Conservation (phyloP, 1,284 basidiomycete species). For the Ustilago lituana region DNA sequence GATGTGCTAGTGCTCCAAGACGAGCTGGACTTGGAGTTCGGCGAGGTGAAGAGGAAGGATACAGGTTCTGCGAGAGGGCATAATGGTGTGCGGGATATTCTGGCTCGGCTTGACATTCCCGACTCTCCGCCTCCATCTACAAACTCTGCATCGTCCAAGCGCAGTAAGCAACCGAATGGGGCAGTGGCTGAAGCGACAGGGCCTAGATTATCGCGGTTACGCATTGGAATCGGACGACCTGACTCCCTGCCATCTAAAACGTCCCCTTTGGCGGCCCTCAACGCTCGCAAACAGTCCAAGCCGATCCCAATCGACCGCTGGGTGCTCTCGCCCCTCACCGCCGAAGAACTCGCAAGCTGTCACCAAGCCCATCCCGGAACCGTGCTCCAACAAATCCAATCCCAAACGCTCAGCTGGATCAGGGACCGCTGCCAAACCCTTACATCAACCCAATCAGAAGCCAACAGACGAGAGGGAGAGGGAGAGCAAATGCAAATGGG, state of each 20-base stretch:
- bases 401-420: slow-evolving; percentile 13
- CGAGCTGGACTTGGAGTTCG: slow-evolving; percentile 34
- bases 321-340: slow-evolving; percentile 21
- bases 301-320: slow-evolving; percentile 18
- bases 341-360: slow-evolving; percentile 25
- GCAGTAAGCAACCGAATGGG: neutral
- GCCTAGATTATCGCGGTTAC: slow-evolving; percentile 3
- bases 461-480: too few species aligned
- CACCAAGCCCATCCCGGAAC: neutral
- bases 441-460: neutral
- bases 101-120: slow-evolving; percentile 13
- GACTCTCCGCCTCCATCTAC: neutral
- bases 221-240: slow-evolving; percentile 35
- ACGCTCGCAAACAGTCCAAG: neutral
- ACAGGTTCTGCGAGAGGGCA: slow-evolving; percentile 31
- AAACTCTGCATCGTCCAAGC: too few species aligned
- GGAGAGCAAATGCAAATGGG: too few species aligned
- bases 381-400: slow-evolving; percentile 2
- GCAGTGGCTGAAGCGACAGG: neutral
- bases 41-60: slow-evolving; percentile 7
- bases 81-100: slow-evolving; percentile 32
- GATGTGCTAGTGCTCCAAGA: slow-evolving; percentile 37
- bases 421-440: neutral
- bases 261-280: too few species aligned
- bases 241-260: neutral